Percentiles rank a stretch among this genome's conserved stretches.
These are phyloP conservation scores for Euphrasia confusa DNA, from an alignment of 257 asterid genomes.

Conservation along the genomic window DNA sequence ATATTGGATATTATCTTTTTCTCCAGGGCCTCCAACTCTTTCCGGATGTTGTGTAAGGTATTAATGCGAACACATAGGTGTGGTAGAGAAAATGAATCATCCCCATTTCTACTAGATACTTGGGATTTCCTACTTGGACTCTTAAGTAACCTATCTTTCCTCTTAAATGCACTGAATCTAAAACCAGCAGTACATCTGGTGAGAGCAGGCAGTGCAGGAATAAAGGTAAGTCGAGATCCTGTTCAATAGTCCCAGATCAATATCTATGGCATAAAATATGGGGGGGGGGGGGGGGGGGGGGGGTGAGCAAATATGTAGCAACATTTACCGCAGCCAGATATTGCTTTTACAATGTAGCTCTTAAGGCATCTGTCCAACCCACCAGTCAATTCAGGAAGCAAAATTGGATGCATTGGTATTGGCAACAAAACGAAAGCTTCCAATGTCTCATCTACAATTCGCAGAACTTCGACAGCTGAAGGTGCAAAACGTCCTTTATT, in stretches of 20 bases:
- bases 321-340: slow-evolving; percentile 73
- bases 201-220: slow-evolving; percentile 60
- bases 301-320: not conserved
- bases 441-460: slow-evolving; percentile 71
- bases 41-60: slow-evolving; percentile 62
- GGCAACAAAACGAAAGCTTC: slow-evolving; percentile 97
- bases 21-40: slow-evolving; percentile 62
- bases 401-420: slow-evolving; percentile 77
- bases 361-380: slow-evolving; percentile 75
- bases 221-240: slow-evolving; percentile 61
- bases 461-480: slow-evolving; percentile 89
- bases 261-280: not conserved
- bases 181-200: slow-evolving; percentile 67
- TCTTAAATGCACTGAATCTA: slow-evolving; percentile 60
- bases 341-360: slow-evolving; percentile 51
- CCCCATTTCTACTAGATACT: slow-evolving; percentile 32
- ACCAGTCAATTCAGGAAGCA: slow-evolving; percentile 69
- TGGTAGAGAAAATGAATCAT: slow-evolving; percentile 42
- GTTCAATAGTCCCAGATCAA: slow-evolving; percentile 28
- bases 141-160: slow-evolving; percentile 50
- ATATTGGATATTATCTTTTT: slow-evolving; percentile 56
- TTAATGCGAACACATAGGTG: slow-evolving; percentile 71
- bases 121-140: slow-evolving; percentile 47
- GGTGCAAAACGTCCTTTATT: slow-evolving; percentile 80
- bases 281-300: too few species aligned